These are phyloP conservation scores for Bassia scoparia DNA, from an alignment of 148 eudicot species.

Conservation along the genomic window DNA sequence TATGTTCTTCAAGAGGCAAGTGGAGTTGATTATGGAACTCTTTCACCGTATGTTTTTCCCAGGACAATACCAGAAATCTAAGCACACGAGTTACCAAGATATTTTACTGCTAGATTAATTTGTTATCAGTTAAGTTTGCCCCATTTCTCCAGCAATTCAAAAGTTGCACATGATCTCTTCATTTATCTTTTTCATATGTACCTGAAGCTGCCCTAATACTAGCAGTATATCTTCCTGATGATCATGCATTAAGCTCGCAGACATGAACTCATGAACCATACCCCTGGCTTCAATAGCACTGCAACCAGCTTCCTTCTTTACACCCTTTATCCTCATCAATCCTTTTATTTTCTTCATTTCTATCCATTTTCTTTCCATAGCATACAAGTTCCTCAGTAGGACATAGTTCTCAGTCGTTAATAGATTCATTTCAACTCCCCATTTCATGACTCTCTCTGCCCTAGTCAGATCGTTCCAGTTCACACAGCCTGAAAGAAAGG, in stretches of 20 bases:
- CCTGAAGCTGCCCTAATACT: constrained; percentile 30
- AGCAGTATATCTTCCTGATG: constrained; percentile 33
- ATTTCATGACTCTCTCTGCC: constrained; percentile 57
- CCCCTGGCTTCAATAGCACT: constrained; percentile 64
- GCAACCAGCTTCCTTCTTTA: constrained; percentile 73
- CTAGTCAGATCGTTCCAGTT: constrained; percentile 48
- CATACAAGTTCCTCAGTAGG: constrained; percentile 65
- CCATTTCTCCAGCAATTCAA: neutral
- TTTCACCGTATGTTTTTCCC: too few relatives aligned
- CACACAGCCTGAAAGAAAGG: constrained; percentile 71
- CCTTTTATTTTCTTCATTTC: constrained; percentile 62
- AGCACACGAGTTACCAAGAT: too few relatives aligned
- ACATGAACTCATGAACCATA: constrained; percentile 54
- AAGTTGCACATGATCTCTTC: constrained; percentile 5
- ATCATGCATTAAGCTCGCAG: constrained; percentile 55
- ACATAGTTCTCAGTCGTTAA: constrained; percentile 58
- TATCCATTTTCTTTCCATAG: constrained; percentile 62
- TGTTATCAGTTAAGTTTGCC: neutral
- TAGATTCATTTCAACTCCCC: constrained; percentile 41
- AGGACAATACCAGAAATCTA: too few relatives aligned
- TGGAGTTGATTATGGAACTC: too few relatives aligned
- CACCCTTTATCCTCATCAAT: constrained; percentile 50
- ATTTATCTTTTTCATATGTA: constrained; percentile 42
- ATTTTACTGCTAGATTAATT: neutral
- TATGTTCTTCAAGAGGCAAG: too few relatives aligned